Conservation (phyloP, 208 protist species). For the Leishmania mexicana region DNA sequence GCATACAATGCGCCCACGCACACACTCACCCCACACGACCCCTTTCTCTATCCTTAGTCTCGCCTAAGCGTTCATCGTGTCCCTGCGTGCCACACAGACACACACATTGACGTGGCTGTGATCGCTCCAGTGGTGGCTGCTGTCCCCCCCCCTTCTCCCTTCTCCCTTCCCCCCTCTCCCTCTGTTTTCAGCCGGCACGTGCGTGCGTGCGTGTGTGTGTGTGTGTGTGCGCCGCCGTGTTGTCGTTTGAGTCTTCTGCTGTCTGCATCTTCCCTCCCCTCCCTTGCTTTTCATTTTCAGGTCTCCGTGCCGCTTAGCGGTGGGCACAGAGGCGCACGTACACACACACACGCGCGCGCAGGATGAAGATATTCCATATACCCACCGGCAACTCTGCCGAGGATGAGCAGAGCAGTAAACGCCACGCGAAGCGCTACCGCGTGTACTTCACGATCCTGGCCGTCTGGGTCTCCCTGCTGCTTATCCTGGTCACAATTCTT, state of each 20-base stretch:
- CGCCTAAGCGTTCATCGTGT: neutral
- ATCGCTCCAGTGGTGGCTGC: neutral
- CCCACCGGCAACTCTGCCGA: constrained; percentile 21
- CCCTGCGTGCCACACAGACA: neutral
- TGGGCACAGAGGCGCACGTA: neutral
- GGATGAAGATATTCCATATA: constrained; percentile 20
- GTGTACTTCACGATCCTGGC: constrained; percentile 32
- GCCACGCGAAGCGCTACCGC: constrained; percentile 25
- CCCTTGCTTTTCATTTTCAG: no score
- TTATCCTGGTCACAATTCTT: constrained; percentile 39
- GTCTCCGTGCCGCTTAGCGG: no score
- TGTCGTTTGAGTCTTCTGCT: no score
- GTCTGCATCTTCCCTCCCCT: no score
- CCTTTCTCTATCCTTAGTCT: neutral
- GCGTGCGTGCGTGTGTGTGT: no score
- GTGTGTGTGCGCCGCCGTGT: no score
- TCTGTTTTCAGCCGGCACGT: neutral
- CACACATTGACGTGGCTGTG: neutral
- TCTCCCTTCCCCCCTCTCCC: neutral
- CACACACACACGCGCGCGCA: neutral
- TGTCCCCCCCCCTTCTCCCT: neutral
- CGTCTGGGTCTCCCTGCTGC: constrained; percentile 33
- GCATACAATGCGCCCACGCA: neutral
- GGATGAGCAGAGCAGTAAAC: constrained; percentile 32
- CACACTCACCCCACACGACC: neutral